Evolutionary conservation across 352 stramenopile species (phyloP).

Genomic region (Phytophthora fragariae): DNA sequence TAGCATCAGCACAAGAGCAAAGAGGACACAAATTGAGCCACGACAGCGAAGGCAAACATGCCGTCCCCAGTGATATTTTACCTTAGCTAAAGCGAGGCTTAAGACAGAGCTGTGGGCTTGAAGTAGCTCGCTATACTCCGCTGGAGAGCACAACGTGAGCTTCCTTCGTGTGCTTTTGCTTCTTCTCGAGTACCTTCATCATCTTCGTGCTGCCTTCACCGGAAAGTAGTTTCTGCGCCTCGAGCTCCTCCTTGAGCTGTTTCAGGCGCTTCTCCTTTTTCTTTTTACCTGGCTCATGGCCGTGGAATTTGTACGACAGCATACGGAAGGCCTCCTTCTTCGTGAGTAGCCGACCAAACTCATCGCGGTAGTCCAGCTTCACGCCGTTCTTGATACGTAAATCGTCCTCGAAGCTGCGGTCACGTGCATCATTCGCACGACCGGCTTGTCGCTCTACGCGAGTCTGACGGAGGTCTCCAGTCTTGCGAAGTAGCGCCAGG

Average conservation of each 20-base stretch:
- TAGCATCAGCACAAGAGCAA: constrained; percentile 1
- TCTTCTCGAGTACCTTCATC: constrained; percentile 89
- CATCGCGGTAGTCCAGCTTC: constrained; percentile 97
- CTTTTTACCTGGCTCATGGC: constrained; percentile 96
- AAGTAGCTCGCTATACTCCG: constrained; percentile 45
- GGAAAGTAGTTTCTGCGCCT: constrained; percentile 76
- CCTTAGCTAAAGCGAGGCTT: constrained; percentile 3
- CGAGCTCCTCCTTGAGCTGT: constrained; percentile 85
- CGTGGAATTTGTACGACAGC: constrained; percentile 99
- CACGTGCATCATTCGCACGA: constrained; percentile 94
- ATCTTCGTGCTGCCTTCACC: constrained; percentile 83
- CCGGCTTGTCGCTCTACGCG: constrained; percentile 92
- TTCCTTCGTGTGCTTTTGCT: constrained; percentile 84
- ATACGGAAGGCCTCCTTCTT: constrained; percentile 98
- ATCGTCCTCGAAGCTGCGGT: constrained; percentile 92
- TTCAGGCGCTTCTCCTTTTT: constrained; percentile 97
- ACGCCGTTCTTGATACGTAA: constrained; percentile 87
- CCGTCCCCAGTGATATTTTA: constrained; percentile 14
- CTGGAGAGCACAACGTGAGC: constrained; percentile 86
- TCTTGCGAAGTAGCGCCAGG: constrained; percentile 92
- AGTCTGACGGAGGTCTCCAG: constrained; percentile 92
- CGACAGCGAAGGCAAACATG: background rate
- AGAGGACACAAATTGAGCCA: constrained; percentile 6
- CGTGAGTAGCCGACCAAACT: constrained; percentile 96
- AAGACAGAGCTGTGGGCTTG: background rate